Base-by-base conservation (phyloP, 495 filamentous ascomycete species). In the Talaromyces wortmannii region DNA sequence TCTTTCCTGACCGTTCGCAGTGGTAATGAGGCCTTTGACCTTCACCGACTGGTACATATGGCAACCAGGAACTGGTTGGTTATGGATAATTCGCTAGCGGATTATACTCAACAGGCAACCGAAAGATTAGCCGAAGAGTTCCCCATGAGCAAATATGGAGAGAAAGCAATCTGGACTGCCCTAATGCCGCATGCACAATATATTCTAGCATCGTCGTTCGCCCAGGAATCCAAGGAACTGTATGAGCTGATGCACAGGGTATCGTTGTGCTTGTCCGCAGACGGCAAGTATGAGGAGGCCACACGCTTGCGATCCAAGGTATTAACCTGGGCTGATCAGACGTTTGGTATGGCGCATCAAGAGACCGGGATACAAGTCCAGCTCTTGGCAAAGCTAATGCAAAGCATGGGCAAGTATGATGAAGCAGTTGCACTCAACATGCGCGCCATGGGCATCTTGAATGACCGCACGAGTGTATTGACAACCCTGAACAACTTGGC, bases 21-120 rank as follows among this genome's bases (percentile, higher is more conserved):
- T 23, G 45, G 8, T 18, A 55, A 53, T 58, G 15, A 50, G 15
- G 31, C 57, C 52, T 32, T 61, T 31, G 57, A 60, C 45, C 16
- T 73, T 23, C 69, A 74, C 54, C 64, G 62, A 48, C 63, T 76
- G 1, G 68, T 76, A 30, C 66, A 69, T 61, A 57, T 71, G 13
- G 65, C 66, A 11, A 69, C 60, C 0, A 48, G 67, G 42, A 64
- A 62, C 50, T 73, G 68, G 70, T 46, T 73, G 7, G 15, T n/a
- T 46, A 46, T n/a, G 44, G 15, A 46, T 1, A 46, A 46, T 12
- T n/a, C 11, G 3, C 15, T n/a, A 2, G 44, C 10, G 10, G 15
- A 12, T n/a, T 17, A 17, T 46, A 46, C 15, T 7, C 44, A 46
- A 15, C 44, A 46, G 44, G 44, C 23, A 31, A 16, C 23, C 23